Base-by-base conservation (phyloP, 768 basidiomycete species). In the Basidioascus undulatus region DNA sequence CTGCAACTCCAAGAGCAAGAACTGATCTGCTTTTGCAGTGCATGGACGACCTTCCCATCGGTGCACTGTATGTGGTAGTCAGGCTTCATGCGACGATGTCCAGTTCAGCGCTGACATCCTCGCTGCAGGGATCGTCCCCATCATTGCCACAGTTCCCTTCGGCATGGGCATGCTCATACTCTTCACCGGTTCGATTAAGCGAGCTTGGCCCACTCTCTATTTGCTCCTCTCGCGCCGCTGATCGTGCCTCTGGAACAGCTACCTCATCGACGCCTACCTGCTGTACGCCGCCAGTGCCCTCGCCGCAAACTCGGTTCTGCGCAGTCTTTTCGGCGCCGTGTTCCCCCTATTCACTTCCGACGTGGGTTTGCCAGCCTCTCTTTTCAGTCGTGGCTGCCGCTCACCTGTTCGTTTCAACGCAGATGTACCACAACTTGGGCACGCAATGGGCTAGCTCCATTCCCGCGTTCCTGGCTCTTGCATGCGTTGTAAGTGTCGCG, bases 141-240 rank as follows among this genome's bases (percentile, higher is more conserved):
- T 78, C 54, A 55, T 76, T 30, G 70, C 69, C 15, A 3, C 69
- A 12, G 58, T 68, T 11, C 74, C 75, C 12, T 78, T 78, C 54
- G 78, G 76, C 20, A 52, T 60, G 13, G 70, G 71, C 13, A 65
- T 72, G 42, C 65, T 74, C n/a, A 61, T 70, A 45, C 67, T 77
- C 43, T 61, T 76, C 58, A 32, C 45, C 10, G n/a, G n/a, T n/a
- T 26, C 40, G 6, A 44, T 42, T 32, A 35, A 43, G n/a, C n/a
- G n/a, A n/a, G n/a, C n/a, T n/a, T n/a, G n/a, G n/a, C n/a, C n/a
- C n/a, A n/a, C n/a, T n/a, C n/a, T n/a, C n/a, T n/a, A n/a, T n/a
- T n/a, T n/a, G n/a, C n/a, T n/a, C n/a, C n/a, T n/a, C n/a, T n/a
- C n/a, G n/a, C n/a, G n/a, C n/a, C n/a, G n/a, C n/a, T n/a, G n/a